phyloP scores from a whole-genome alignment of 2,329 filamentous ascomycete species.

The Aureobasidium namibiae region DNA sequence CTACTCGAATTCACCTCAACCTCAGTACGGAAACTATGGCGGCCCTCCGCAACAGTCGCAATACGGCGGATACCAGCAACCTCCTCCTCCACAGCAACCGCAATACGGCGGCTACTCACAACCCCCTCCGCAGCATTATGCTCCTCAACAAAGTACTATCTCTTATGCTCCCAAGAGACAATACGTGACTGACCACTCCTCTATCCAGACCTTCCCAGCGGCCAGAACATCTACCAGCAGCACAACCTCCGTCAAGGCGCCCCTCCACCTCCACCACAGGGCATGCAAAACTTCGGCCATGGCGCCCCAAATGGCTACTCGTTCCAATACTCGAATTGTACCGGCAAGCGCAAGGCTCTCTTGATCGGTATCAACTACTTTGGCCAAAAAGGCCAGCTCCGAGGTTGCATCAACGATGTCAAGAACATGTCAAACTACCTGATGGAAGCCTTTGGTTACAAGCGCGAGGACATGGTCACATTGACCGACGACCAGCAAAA shows the following conservation, averaged over 20 bases:
- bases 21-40: constrained; percentile 25
- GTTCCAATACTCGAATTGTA: constrained; percentile 89
- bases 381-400: constrained; percentile 77
- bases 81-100: constrained; percentile 30
- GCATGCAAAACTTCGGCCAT: constrained; percentile 60
- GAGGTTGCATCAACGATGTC: constrained; percentile 95
- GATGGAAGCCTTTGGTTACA: constrained; percentile 83
- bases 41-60: constrained; percentile 31
- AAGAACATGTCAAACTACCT: constrained; percentile 94
- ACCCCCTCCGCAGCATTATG: constrained; percentile 15
- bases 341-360: constrained; percentile 77
- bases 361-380: constrained; percentile 97
- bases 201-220: constrained; percentile 24
- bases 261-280: constrained; percentile 25
- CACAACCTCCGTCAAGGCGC: constrained; percentile 46
- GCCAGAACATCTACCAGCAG: constrained; percentile 47
- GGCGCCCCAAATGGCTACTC: constrained; percentile 73
- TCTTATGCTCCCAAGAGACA: not conserved
- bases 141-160: constrained; percentile 15
- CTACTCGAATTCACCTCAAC: constrained; percentile 32
- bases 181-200: not conserved
- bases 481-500: constrained; percentile 96
- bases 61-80: constrained; percentile 30
- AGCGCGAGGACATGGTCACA: constrained; percentile 92
- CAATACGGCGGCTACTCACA: constrained; percentile 33